Conservation (phyloP, 495 filamentous ascomycete genomes). For the Immersiella caudata region DNA sequence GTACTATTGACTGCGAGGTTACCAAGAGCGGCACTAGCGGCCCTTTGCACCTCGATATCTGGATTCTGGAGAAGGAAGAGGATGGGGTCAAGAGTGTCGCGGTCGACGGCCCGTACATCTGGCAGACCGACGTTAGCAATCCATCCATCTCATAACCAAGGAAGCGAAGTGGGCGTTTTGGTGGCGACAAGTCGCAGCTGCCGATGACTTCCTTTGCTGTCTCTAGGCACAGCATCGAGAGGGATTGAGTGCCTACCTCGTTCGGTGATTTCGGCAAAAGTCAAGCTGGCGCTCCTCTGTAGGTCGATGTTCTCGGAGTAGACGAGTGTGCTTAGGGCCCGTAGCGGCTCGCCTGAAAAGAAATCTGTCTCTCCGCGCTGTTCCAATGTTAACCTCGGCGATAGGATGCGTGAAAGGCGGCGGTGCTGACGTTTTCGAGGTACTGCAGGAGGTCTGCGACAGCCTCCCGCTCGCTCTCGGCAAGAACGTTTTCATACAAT, state of each 20-base stretch:
- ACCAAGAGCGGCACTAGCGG: slow-evolving; percentile 92
- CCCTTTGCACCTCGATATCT: slow-evolving; percentile 96
- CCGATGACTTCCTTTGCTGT: not conserved
- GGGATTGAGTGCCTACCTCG: slow-evolving; percentile 66
- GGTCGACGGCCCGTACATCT: slow-evolving; percentile 97
- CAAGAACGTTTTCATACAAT: slow-evolving; percentile 91
- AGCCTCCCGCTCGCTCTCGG: slow-evolving; percentile 95
- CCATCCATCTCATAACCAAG: not conserved
- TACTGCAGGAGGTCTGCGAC: slow-evolving; percentile 94
- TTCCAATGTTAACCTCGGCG: slow-evolving; percentile 24
- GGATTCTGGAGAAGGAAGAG: slow-evolving; percentile 91
- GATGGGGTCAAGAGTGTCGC: slow-evolving; percentile 92
- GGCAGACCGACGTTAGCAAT: slow-evolving; percentile 29
- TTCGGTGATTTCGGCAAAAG: slow-evolving; percentile 98
- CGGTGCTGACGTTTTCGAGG: slow-evolving; percentile 80
- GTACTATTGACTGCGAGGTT: slow-evolving; percentile 96
- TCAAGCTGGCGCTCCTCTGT: slow-evolving; percentile 95
- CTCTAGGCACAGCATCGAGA: too few relatives aligned
- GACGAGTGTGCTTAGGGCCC: slow-evolving; percentile 90
- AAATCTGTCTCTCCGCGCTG: slow-evolving; percentile 95
- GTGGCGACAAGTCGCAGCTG: not conserved
- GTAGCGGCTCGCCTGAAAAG: slow-evolving; percentile 95
- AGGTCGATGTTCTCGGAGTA: slow-evolving; percentile 99
- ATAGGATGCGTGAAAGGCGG: slow-evolving; percentile 11
- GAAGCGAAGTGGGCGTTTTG: not conserved